These are phyloP conservation scores for Phytopythium vexans DNA, from an alignment of 352 stramenopile species.

Conservation along the genomic window DNA sequence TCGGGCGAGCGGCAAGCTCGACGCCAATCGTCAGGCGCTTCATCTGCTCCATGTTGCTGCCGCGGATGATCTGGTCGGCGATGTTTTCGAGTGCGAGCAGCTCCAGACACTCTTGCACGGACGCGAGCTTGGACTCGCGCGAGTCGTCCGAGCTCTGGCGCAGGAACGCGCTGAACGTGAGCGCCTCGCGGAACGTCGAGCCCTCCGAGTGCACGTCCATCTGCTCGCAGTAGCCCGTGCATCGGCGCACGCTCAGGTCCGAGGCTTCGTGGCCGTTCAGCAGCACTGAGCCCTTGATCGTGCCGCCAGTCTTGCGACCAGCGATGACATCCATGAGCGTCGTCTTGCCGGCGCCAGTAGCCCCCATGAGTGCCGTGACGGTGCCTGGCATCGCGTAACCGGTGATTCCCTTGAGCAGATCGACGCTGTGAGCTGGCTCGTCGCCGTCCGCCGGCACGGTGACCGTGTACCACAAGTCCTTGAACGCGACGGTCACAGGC, in stretches of 20 bases:
- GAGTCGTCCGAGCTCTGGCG: constrained; percentile 42
- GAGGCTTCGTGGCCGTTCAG: constrained; percentile 51
- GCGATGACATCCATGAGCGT: constrained; percentile 95
- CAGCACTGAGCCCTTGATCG: constrained; percentile 64
- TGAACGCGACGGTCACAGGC: constrained; percentile 51
- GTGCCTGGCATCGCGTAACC: constrained; percentile 49
- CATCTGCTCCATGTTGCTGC: constrained; percentile 52
- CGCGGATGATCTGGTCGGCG: constrained; percentile 58
- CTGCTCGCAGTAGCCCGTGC: constrained; percentile 76
- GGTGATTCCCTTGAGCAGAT: constrained; percentile 59
- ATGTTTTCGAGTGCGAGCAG: constrained; percentile 54
- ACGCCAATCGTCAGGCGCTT: constrained; percentile 86
- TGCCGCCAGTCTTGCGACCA: constrained; percentile 82
- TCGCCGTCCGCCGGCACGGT: constrained; percentile 26
- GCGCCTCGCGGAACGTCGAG: constrained; percentile 88
- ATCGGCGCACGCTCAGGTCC: constrained; percentile 50
- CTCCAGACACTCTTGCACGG: constrained; percentile 54
- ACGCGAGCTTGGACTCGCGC: constrained; percentile 41
- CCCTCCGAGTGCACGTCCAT: constrained; percentile 91
- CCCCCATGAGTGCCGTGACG: constrained; percentile 74
- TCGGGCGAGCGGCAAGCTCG: constrained; percentile 87
- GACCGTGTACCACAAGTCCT: constrained; percentile 62
- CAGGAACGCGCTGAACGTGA: constrained; percentile 92
- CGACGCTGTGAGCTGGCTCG: constrained; percentile 22
- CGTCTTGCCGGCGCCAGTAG: constrained; percentile 86